Conservation (phyloP, 2,329 filamentous ascomycete genomes). For the Ceratocystis variospora region DNA sequence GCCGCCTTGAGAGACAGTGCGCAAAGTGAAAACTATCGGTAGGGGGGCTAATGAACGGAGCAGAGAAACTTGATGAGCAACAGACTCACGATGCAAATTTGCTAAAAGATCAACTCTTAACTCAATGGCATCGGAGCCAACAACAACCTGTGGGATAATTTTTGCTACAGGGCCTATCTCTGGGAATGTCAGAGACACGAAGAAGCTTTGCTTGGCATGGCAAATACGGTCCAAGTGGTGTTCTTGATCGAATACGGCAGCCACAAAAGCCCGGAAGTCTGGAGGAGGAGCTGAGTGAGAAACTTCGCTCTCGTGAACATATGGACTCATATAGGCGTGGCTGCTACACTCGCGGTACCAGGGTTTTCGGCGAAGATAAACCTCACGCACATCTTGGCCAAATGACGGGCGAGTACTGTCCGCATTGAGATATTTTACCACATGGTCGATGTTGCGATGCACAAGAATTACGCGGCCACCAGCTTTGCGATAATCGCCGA, state of each 20-base stretch:
- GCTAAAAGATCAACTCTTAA: slow-evolving; percentile 80
- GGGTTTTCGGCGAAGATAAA: slow-evolving; percentile 76
- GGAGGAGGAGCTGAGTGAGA: slow-evolving; percentile 17
- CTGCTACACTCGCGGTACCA: slow-evolving; percentile 93
- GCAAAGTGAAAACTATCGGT: slow-evolving; percentile 84
- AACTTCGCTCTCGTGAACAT: slow-evolving; percentile 10
- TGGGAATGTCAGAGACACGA: slow-evolving; percentile 78
- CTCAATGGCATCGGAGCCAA: slow-evolving; percentile 87
- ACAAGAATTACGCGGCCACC: slow-evolving; percentile 80
- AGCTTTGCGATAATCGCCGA: slow-evolving; percentile 56
- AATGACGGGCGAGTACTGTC: slow-evolving; percentile 90
- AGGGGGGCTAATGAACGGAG: slow-evolving; percentile 58
- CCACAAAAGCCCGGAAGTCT: slow-evolving; percentile 24
- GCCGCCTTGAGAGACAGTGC: slow-evolving; percentile 75
- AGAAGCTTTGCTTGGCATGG: slow-evolving; percentile 64
- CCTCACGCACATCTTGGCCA: slow-evolving; percentile 77
- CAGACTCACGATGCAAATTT: slow-evolving; percentile 61
- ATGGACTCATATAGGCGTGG: slow-evolving; percentile 75
- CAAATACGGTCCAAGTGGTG: slow-evolving; percentile 34
- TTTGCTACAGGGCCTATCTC: slow-evolving; percentile 50
- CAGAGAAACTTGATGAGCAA: slow-evolving; percentile 68
- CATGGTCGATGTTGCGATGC: slow-evolving; percentile 72
- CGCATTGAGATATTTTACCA: slow-evolving; percentile 74
- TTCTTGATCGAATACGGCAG: slow-evolving; percentile 22
- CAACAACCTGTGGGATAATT: slow-evolving; percentile 55